Evolutionary conservation across 164 flowering plant genomes (phyloP).

Genomic region (Vitis riparia): DNA sequence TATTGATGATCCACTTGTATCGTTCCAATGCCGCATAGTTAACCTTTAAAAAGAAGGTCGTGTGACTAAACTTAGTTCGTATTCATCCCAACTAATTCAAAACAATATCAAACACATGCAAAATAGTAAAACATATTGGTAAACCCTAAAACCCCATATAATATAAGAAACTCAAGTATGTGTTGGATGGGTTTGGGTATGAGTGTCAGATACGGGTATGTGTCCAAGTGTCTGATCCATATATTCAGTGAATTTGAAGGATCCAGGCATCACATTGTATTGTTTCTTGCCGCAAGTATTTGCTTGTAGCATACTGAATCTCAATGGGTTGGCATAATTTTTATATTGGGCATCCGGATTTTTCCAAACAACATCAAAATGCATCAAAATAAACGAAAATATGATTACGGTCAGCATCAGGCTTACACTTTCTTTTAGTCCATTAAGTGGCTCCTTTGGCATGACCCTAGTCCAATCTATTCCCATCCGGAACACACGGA

Average conservation of each 20-base stretch:
- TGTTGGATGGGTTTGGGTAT: too few species aligned
- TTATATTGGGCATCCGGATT: background rate
- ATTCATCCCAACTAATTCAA: background rate
- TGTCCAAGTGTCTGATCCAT: too few species aligned
- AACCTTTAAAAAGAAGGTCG: slow-evolving; percentile 42
- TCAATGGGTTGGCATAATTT: too few species aligned
- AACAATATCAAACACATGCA: too few species aligned
- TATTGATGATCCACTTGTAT: slow-evolving; percentile 84
- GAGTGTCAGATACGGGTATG: too few species aligned
- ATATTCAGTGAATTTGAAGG: too few species aligned
- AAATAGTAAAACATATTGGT: too few species aligned
- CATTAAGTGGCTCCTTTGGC: slow-evolving; percentile 82
- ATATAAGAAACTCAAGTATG: too few species aligned
- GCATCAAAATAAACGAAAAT: slow-evolving; percentile 1
- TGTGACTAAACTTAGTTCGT: background rate
- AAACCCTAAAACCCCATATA: too few species aligned
- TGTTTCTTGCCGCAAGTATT: too few species aligned
- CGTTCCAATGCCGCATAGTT: slow-evolving; percentile 92
- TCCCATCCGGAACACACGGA: slow-evolving; percentile 90
- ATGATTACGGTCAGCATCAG: background rate
- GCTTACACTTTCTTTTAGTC: slow-evolving; percentile 61
- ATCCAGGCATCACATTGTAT: too few species aligned
- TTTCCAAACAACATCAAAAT: background rate
- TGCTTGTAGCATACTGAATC: too few species aligned
- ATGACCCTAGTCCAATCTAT: slow-evolving; percentile 93